Evolutionary conservation across 768 basidiomycete genomes (phyloP).

Genomic region (Plicaturopsis crispa): DNA sequence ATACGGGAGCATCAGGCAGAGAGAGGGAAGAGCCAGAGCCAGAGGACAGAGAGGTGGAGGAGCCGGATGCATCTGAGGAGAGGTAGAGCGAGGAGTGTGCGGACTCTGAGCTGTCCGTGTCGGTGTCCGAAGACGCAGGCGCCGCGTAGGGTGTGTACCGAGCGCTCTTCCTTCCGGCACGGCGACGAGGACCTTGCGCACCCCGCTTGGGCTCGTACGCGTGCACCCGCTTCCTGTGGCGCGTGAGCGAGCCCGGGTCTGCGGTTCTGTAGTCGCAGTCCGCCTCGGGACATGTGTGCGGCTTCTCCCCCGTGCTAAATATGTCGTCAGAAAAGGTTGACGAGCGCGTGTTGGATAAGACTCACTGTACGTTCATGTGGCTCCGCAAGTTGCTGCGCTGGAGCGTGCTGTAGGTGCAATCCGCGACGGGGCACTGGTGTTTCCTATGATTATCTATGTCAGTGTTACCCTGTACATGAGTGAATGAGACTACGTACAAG

Average conservation of each 20-base stretch:
- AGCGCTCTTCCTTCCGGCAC: no score
- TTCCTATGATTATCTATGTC: constrained; percentile 11
- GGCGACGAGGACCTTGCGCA: no score
- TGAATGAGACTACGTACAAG: constrained; percentile 10
- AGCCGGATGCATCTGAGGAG: no score
- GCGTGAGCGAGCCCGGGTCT: constrained; percentile 9
- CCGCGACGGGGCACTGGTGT: constrained; percentile 12
- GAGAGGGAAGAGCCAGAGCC: no score
- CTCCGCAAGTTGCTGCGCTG: constrained; percentile 20
- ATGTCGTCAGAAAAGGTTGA: no score
- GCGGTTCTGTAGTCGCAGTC: constrained; percentile 8
- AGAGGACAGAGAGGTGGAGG: no score
- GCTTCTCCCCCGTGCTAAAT: constrained; percentile 12
- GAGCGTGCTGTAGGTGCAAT: constrained; percentile 15
- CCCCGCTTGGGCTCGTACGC: constrained; percentile 8
- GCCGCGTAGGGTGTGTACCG: no score
- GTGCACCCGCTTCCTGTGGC: constrained; percentile 12
- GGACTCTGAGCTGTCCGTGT: no score
- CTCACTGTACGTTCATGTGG: constrained; percentile 23
- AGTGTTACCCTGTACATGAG: neutral
- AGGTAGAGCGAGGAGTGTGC: no score
- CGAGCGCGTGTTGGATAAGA: no score
- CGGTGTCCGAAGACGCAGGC: no score
- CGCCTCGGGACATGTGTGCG: constrained; percentile 10
- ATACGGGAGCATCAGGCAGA: no score